A percentile compares a stretch with the other conserved stretches of the same genome.
Conservation (phyloP, 1,284 basidiomycete species). For the Pseudozyma flocculosa region DNA sequence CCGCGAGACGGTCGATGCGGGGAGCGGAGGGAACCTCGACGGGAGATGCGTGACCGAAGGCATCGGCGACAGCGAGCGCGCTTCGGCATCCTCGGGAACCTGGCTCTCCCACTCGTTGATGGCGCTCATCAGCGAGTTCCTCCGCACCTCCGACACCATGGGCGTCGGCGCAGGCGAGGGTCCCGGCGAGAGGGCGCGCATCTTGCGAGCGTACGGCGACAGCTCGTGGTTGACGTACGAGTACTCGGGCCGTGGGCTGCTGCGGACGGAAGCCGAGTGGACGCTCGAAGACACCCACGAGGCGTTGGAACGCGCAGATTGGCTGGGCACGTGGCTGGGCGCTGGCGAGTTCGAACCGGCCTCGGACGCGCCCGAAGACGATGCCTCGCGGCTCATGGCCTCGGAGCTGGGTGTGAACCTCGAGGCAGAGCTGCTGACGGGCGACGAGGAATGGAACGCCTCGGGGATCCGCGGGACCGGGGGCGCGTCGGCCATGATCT, state of each 20-base stretch:
- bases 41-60: conserved; percentile 1
- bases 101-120: conserved; percentile 54
- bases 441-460: conserved; percentile 11
- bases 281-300: conserved; percentile 41
- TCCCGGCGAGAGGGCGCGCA: conserved; percentile 33
- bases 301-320: conserved; percentile 31
- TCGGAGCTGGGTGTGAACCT: neutral
- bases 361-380: conserved; percentile 22
- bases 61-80: conserved; percentile 5
- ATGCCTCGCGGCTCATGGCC: conserved; percentile 9
- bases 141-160: conserved; percentile 17
- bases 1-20: conserved; percentile 35
- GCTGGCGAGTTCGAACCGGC: conserved; percentile 30
- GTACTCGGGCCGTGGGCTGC: conserved; percentile 29
- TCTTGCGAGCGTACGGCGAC: conserved; percentile 38
- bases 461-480: conserved; percentile 33
- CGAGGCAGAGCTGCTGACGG: neutral
- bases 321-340: conserved; percentile 30
- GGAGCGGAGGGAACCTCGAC: conserved; percentile 24
- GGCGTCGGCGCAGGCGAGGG: conserved; percentile 16
- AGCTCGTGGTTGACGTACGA: conserved; percentile 38
- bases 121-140: conserved; percentile 44
- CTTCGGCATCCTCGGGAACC: conserved; percentile 15
- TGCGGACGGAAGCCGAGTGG: conserved; percentile 24
- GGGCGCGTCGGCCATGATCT: conserved; percentile 35